phyloP scores from a whole-genome alignment of 106 monocot species.

The Phalaenopsis aphrodite region DNA sequence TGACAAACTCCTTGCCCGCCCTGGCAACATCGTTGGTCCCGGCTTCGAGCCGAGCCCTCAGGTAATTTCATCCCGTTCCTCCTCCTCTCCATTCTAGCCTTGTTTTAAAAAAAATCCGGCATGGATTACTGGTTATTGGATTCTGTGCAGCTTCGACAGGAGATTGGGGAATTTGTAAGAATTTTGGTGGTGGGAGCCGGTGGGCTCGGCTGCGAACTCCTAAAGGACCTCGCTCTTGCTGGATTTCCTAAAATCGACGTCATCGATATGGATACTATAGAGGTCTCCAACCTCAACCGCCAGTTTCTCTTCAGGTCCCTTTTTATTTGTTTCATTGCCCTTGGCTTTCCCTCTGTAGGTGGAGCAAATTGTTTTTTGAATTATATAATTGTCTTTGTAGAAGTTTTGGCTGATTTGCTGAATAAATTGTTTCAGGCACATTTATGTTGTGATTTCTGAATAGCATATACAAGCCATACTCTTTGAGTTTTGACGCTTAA shows the following conservation, averaged over 20 bases:
- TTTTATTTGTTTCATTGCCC: neutral
- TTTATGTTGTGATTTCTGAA: neutral
- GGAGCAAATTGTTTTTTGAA: neutral
- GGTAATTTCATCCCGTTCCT: neutral
- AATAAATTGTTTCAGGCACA: neutral
- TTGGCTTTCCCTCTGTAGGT: neutral
- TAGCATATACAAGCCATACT: neutral
- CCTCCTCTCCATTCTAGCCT: neutral
- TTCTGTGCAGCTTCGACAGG: constrained; percentile 55
- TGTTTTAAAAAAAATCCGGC: neutral
- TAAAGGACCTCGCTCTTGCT: constrained; percentile 91
- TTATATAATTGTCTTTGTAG: neutral
- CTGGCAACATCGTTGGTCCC: constrained; percentile 70
- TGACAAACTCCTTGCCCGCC: constrained; percentile 79
- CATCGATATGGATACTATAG: constrained; percentile 99
- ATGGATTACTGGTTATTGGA: neutral
- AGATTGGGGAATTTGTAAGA: constrained; percentile 59
- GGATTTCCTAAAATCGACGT: constrained; percentile 86
- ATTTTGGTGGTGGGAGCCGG: constrained; percentile 95
- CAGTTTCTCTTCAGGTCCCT: constrained; percentile 96
- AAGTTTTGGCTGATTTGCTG: too few relatives aligned
- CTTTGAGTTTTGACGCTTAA: neutral
- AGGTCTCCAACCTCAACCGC: constrained; percentile 96
- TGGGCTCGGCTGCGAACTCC: constrained; percentile 92
- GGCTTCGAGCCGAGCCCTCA: constrained; percentile 56